Conservation (phyloP, 495 filamentous ascomycete species). For the Trichocladium uniseriatum region DNA sequence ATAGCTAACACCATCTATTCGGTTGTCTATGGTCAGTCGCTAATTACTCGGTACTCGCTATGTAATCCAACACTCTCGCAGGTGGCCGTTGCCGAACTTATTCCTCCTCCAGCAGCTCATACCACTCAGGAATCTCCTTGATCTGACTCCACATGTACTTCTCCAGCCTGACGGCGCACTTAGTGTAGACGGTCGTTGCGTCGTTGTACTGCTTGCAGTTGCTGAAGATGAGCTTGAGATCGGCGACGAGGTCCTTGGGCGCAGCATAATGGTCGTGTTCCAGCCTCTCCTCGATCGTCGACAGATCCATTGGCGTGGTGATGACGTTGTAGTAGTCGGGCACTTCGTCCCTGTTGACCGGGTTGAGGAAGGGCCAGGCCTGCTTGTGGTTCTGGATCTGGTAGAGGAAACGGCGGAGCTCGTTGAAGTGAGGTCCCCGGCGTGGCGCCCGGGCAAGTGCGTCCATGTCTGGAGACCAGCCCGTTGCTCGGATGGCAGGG, state of each 20-base stretch:
- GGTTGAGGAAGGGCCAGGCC: conserved; percentile 86
- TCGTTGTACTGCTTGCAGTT: conserved; percentile 93
- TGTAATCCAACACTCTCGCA: no score
- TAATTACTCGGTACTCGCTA: no score
- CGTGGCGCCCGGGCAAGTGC: conserved; percentile 82
- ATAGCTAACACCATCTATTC: no score
- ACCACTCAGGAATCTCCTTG: conserved; percentile 89
- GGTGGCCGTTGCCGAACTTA: no score
- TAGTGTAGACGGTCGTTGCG: conserved; percentile 83
- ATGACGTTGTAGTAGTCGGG: conserved; percentile 95
- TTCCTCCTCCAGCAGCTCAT: conserved; percentile 16
- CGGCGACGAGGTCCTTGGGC: conserved; percentile 79
- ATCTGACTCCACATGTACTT: conserved; percentile 92
- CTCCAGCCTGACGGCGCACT: conserved; percentile 86
- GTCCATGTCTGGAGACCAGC: conserved; percentile 95
- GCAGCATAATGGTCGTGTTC: conserved; percentile 78
- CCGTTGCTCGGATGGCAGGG: conserved; percentile 70
- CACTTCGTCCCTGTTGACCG: conserved; percentile 88
- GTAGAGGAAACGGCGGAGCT: conserved; percentile 79
- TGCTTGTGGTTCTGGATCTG: conserved; percentile 86
- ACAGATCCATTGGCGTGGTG: conserved; percentile 87
- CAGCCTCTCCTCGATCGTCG: conserved; percentile 84
- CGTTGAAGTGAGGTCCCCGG: conserved; percentile 87
- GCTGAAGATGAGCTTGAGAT: conserved; percentile 80
- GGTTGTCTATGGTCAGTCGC: no score